Base-by-base conservation (phyloP, 768 basidiomycete genomes). In the Suillus subluteus region DNA sequence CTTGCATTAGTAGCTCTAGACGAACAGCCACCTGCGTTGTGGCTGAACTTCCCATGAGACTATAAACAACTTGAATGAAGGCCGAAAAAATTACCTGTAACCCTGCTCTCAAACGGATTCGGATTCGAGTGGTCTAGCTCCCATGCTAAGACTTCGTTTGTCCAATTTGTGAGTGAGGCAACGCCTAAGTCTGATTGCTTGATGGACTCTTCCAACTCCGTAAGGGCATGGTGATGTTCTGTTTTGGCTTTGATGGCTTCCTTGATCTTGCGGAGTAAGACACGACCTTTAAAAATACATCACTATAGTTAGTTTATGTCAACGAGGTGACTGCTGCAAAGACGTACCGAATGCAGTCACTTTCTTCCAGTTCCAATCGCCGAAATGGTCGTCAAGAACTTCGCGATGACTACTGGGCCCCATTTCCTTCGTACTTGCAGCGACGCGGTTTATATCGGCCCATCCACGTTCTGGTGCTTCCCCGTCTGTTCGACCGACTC, bases 391-490 rank as follows among this genome's bases (percentile, higher is more conserved):
- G 62, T 82, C 77, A 23, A 83, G 68, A 1, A 77, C 72, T 13
- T 81, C 79, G 15, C 71, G 71, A 1, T 78, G 35, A 62, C 75
- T 64, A 54, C 76, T 65, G 0, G 76, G 73, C 0, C 73, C 79
- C 79, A 80, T 82, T 63, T 80, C 80, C 12, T 71, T 64, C 6
- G 75, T 76, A 68, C 77, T 79, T 0, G 72, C 52, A 0, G 75
- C 75, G 1, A 75, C 64, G 0, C 69, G 63, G 66, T 80, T 80
- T 26, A 72, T 73, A 38, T 70, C 62, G 1, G 79, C 61, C 82
- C 82, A 83, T 1, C 61, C 66, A 1, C 70, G 70, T 62, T 84
- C 82, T 3, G 81, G 69, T 1, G 71, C 76, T 63, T 83, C 79
- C 0, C 80, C 78, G 67, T 81, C 79, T 1, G 71, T 74, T 5